Evolutionary conservation across 352 stramenopile genomes (phyloP).

Genomic region (Pythium oligandrum): DNA sequence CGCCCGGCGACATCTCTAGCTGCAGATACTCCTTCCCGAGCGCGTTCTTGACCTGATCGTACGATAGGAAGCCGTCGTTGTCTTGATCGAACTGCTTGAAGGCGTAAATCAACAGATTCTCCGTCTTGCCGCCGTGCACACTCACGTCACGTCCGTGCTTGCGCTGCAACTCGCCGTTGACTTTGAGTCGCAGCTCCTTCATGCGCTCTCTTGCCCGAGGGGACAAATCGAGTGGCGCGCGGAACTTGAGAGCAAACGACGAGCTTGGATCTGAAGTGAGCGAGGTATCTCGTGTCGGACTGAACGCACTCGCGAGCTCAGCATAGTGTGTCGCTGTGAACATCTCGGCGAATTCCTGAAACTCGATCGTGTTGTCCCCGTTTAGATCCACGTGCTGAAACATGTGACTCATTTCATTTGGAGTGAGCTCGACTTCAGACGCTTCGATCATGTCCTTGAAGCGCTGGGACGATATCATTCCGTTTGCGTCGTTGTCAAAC

Average conservation of each 20-base stretch:
- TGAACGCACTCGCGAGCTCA: conserved; percentile 30
- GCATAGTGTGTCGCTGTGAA: conserved; percentile 37
- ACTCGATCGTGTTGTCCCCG: conserved; percentile 68
- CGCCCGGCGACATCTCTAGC: conserved; percentile 37
- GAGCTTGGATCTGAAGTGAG: conserved; percentile 40
- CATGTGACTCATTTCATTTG: conserved; percentile 34
- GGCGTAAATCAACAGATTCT: conserved; percentile 62
- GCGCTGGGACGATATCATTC: conserved; percentile 68
- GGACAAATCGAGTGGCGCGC: conserved; percentile 55
- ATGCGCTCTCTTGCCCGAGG: conserved; percentile 55
- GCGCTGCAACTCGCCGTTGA: conserved; percentile 49
- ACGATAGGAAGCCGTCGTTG: conserved; percentile 70
- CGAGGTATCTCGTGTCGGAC: conserved; percentile 16
- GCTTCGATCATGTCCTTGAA: conserved; percentile 72
- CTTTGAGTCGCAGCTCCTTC: conserved; percentile 55
- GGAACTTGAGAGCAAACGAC: conserved; percentile 60
- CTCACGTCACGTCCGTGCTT: conserved; percentile 50
- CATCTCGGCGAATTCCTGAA: conserved; percentile 70
- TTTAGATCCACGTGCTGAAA: conserved; percentile 62
- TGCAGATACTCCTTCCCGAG: conserved; percentile 58
- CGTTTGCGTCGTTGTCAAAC: conserved; percentile 61
- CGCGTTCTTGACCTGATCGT: conserved; percentile 58
- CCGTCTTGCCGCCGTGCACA: conserved; percentile 58
- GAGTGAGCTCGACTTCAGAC: conserved; percentile 46
- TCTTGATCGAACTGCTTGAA: conserved; percentile 78